Percentiles rank a stretch among this genome's conserved stretches.
phyloP scores from a whole-genome alignment of 352 stramenopile genomes.

The Globisporangium emineosum region DNA sequence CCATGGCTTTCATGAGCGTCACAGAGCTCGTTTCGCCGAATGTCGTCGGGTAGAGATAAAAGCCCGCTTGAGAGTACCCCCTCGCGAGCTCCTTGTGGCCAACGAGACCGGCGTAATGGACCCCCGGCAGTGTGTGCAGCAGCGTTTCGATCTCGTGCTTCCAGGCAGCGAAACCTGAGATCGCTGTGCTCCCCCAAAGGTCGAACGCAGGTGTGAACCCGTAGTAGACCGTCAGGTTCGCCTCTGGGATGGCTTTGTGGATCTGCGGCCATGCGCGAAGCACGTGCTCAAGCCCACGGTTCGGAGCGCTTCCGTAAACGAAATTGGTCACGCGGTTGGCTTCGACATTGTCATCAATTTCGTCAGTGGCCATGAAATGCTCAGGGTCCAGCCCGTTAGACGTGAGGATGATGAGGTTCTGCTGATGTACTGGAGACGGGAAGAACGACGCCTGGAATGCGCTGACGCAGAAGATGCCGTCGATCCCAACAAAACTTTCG shows the following conservation, averaged over 20 bases:
- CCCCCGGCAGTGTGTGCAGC: slow-evolving; percentile 29
- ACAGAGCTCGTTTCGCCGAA: slow-evolving; percentile 91
- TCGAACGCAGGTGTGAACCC: slow-evolving; percentile 83
- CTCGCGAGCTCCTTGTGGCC: slow-evolving; percentile 64
- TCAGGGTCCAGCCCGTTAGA: slow-evolving; percentile 73
- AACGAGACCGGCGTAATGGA: slow-evolving; percentile 80
- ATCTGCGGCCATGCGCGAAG: slow-evolving; percentile 77
- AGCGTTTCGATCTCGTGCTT: slow-evolving; percentile 39
- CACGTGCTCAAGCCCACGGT: slow-evolving; percentile 65
- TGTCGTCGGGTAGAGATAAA: slow-evolving; percentile 89
- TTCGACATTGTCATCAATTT: slow-evolving; percentile 37
- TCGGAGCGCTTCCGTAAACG: slow-evolving; percentile 86
- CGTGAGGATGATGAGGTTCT: slow-evolving; percentile 40
- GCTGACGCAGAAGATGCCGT: slow-evolving; percentile 79
- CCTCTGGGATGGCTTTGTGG: slow-evolving; percentile 40
- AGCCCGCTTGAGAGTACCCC: slow-evolving; percentile 73
- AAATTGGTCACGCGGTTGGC: slow-evolving; percentile 60
- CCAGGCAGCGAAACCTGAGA: slow-evolving; percentile 64
- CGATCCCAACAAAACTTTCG: slow-evolving; percentile 23
- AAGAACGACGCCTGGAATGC: slow-evolving; percentile 70
- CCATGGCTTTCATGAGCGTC: slow-evolving; percentile 92
- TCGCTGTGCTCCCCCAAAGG: slow-evolving; percentile 40
- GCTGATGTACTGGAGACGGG: slow-evolving; percentile 33
- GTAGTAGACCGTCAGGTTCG: slow-evolving; percentile 84
- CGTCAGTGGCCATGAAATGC: slow-evolving; percentile 41